Percentiles rank a stretch among this genome's conserved stretches.
Conservation (phyloP, 306 rosid genomes). For the Corylus avellana region DNA sequence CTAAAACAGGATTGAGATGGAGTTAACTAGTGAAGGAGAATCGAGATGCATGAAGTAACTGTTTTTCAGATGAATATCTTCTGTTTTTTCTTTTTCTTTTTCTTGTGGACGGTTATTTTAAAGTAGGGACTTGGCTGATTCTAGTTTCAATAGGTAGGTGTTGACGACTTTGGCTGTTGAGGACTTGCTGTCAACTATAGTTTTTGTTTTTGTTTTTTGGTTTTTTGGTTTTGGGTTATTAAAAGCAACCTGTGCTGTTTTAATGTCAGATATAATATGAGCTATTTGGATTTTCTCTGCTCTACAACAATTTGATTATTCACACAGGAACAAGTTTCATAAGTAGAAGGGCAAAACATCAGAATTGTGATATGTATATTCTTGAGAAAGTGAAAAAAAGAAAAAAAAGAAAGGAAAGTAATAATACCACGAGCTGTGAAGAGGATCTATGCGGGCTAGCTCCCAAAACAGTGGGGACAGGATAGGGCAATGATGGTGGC, state of each 20-base stretch:
- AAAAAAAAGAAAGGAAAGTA: no score
- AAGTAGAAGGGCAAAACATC: background rate
- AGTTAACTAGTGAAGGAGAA: background rate
- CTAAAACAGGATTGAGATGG: background rate
- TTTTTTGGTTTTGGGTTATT: background rate
- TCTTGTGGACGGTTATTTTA: background rate
- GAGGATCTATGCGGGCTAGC: background rate
- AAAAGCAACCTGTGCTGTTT: conserved; percentile 16
- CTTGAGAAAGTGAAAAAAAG: background rate
- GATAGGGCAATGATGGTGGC: conserved; percentile 20
- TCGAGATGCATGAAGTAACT: conserved; percentile 6
- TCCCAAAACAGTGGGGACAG: conserved; percentile 28
- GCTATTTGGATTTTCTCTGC: background rate
- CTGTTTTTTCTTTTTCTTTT: background rate
- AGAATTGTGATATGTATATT: conserved; percentile 6
- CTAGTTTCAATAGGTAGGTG: conserved; percentile 17
- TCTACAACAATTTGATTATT: background rate
- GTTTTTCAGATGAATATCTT: background rate
- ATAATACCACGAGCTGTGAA: background rate
- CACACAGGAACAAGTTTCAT: conserved; percentile 1
- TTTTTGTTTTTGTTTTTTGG: no score
- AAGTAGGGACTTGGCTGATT: conserved; percentile 25
- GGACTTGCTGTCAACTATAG: conserved; percentile 7
- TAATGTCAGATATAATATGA: background rate
- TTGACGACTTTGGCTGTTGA: conserved; percentile 24